Evolutionary conservation across 2,329 filamentous ascomycete genomes (phyloP).

Genomic region (Talaromyces sp.): DNA sequence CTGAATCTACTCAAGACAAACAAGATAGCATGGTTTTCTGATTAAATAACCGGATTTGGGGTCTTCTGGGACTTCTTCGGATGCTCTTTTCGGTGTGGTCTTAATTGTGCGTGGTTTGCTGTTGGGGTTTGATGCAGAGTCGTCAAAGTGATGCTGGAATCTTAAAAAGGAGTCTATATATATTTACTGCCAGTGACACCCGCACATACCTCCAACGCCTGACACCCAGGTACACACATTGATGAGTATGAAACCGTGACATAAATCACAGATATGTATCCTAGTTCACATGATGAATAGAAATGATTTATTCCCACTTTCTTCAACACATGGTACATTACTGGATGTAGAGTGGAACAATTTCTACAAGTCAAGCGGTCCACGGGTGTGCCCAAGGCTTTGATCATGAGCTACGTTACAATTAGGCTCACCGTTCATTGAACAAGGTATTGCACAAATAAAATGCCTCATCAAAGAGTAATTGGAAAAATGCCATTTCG

Average conservation of each 20-base stretch:
- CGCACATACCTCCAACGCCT: no score
- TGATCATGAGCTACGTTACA: background rate
- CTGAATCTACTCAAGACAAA: no score
- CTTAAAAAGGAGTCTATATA: no score
- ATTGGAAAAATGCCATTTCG: background rate
- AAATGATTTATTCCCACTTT: background rate
- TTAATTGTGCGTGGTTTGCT: background rate
- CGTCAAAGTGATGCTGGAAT: background rate
- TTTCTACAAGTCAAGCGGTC: no score
- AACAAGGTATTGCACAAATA: background rate
- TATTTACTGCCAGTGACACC: no score
- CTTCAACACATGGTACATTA: no score
- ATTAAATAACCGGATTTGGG: background rate
- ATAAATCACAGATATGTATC: no score
- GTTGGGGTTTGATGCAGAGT: background rate
- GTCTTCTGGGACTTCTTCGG: background rate
- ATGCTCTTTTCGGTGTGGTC: background rate
- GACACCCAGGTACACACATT: no score
- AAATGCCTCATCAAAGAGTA: background rate
- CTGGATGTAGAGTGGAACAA: no score
- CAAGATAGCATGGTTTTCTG: no score
- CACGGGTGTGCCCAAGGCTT: background rate
- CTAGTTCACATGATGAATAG: background rate
- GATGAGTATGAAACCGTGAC: no score
- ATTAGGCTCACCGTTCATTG: background rate